Base-by-base conservation (phyloP, 2,329 filamentous ascomycete genomes). In the Colletotrichum orchidophilum region DNA sequence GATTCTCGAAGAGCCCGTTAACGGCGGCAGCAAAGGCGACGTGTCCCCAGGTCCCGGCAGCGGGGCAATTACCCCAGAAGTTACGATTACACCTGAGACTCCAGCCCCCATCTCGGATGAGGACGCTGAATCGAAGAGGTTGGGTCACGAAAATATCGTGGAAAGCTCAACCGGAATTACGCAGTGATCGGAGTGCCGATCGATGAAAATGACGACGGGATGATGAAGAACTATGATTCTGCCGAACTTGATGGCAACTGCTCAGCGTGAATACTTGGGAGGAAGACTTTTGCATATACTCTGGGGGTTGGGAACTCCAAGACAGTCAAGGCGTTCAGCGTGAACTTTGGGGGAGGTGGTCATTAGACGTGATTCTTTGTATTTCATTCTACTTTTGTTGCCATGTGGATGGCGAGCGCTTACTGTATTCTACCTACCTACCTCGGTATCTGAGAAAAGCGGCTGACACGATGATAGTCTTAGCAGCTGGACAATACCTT, bases 61-160 rank as follows among this genome's bases (percentile, higher is more conserved):
- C 18, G 70, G 63, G 26, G 62, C 78, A 6, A 55, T 77, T n/a
- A 77, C 84, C 0, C 86, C 86, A 0, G 79, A 85, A 49, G 75
- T 88, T 0, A 83, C 82, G 50, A 75, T 88, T n/a, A 88, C 86
- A 0, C 85, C 86, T 0, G 86, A 83, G 18, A 88, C 87, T 1
- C 86, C 87, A 2, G 80, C 79, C 0, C 77, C 80, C 0, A 70
- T 73, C 1, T 80, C 82, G 3, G 80, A 78, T 1, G 75, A 74
- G 12, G 77, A 79, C 7, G 73, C 80, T 3, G 82, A 84, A 57
- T 78, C 79, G 4, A 88, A 88, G 78, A 82, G 83, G 66, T 78
- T 87, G 5, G 84, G 83, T 7, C 78, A 80, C 59, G 77, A 83
- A 6, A 78, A 77, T n/a, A 75, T 81, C 13, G 75, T 80, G 18